phyloP scores from a whole-genome alignment of 495 filamentous ascomycete genomes.

The Tetracladium marchalianum region DNA sequence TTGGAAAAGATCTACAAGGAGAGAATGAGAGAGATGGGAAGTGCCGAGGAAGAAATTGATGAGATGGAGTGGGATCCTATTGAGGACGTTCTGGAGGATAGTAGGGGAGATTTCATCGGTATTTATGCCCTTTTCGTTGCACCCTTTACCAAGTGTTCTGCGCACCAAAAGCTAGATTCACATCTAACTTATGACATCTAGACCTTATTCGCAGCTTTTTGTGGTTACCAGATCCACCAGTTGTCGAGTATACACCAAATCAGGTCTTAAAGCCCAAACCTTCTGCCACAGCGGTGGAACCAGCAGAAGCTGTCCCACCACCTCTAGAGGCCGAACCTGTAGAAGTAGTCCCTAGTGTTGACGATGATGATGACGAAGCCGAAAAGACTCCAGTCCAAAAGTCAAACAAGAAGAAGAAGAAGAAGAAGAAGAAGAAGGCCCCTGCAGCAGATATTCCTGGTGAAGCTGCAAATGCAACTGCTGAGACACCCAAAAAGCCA shows the following conservation, averaged over 20 bases:
- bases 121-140: not conserved
- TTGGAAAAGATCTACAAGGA: slow-evolving; percentile 36
- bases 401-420: slow-evolving; percentile 30
- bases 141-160: too few relatives aligned
- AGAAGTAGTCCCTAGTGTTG: slow-evolving; percentile 1
- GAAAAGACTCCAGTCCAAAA: slow-evolving; percentile 18
- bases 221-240: slow-evolving; percentile 24
- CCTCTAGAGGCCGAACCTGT: slow-evolving; percentile 3
- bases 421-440: slow-evolving; percentile 26
- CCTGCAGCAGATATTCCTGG: slow-evolving; percentile 4
- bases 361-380: slow-evolving; percentile 3
- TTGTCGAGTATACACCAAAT: too few relatives aligned
- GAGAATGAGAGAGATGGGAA: slow-evolving; percentile 25
- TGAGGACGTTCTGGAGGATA: slow-evolving; percentile 37
- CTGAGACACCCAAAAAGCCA: slow-evolving; percentile 8
- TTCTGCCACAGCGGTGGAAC: too few relatives aligned
- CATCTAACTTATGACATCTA: slow-evolving; percentile 2
- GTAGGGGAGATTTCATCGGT: slow-evolving; percentile 32
- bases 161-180: slow-evolving; percentile 13
- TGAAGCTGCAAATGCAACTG: not conserved
- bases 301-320: slow-evolving; percentile 7
- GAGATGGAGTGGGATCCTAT: slow-evolving; percentile 43
- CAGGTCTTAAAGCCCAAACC: too few relatives aligned
- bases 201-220: slow-evolving; percentile 33
- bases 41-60: slow-evolving; percentile 18